Evolutionary conservation across 1,284 basidiomycete genomes (phyloP), one percentile per base, ranked within the genome.

Genomic region (Omphalotus olearius): DNA sequence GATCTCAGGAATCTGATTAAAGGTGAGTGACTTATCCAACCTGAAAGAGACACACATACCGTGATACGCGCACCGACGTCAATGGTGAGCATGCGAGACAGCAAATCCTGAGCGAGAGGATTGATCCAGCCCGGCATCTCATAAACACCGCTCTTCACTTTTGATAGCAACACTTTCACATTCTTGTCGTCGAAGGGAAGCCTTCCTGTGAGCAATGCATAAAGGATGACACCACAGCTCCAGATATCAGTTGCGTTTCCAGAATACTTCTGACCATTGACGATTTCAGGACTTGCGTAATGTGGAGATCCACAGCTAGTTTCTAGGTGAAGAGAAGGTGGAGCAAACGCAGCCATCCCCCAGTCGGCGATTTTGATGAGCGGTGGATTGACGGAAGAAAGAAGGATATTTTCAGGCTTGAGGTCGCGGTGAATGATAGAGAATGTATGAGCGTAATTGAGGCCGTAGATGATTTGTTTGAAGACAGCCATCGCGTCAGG

Each of bases 391-490:
- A 91, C 75, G 51, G 87, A 87, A 58, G 93, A 88, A 53, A 97
- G 88, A 39, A 98, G 76, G 52, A 98, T 86, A 66, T 99, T 99
- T 72, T 99, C 97, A 1, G 97, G 97, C 65, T 99, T 99, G 61
- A 99, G 82, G 69, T 99, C 97, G 39, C 97, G 92, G 69, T 99
- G 97, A 60, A 96, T 97, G 69, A 99, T 98, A 64, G 95, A 96
- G 76, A 98, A 98, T 0, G 91, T 88, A 66, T 99, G 97, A 56
- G 95, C 96, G 64, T 99, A 99, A 74, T 95, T 93, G 64, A 99
- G 85, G 17, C 93, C 97, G 56, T 89, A 89, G 65, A 99, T 85
- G 65, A 99, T 94, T 68, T 99, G 97, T 65, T 95, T 94, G 75
- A 99, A 99, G 76, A 93, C 98, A 46, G 87, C 82, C 28, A 96